Evolutionary conservation across 2,329 filamentous ascomycete genomes (phyloP).

Genomic region (Taxawa tesnikishii): DNA sequence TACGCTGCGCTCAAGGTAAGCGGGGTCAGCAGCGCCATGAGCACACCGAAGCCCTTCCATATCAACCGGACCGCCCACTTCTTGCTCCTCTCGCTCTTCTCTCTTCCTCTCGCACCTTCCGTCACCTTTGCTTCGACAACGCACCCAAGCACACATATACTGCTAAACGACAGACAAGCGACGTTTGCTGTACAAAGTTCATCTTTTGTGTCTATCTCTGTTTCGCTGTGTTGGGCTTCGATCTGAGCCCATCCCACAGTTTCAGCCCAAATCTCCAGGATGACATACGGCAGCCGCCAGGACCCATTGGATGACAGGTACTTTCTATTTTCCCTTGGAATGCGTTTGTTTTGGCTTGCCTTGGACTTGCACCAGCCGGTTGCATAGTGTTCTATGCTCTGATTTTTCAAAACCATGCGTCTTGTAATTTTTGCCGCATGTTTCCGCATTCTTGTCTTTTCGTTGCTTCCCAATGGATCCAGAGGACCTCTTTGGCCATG

Average conservation of each 20-base stretch:
- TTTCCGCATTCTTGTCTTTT: constrained; percentile 7
- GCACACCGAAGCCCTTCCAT: constrained; percentile 1
- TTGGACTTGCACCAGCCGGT: constrained; percentile 10
- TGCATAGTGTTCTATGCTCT: constrained; percentile 9
- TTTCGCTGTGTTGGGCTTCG: constrained; percentile 6
- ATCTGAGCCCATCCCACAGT: constrained; percentile 5
- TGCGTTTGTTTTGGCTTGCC: constrained; percentile 8
- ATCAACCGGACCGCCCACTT: constrained; percentile 4
- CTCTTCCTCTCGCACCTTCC: constrained; percentile 4
- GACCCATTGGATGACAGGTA: constrained; percentile 24
- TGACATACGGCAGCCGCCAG: constrained; percentile 24
- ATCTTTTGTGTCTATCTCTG: background rate
- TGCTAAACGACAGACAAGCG: background rate
- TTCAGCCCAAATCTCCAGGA: constrained; percentile 15
- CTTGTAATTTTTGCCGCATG: constrained; percentile 3
- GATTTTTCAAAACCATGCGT: no score
- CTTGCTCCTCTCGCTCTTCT: constrained; percentile 2
- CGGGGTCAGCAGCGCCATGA: constrained; percentile 3
- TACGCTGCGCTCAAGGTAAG: constrained; percentile 3
- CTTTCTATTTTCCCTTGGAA: constrained; percentile 12
- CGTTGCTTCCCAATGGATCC: constrained; percentile 5
- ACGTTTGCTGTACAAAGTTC: background rate
- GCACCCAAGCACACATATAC: background rate
- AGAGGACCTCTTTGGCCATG: constrained; percentile 2
- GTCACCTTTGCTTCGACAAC: constrained; percentile 1